A percentile compares a stretch with the other conserved stretches of the same genome.
Conservation (phyloP, 1,284 basidiomycete genomes). For the Pseudozyma hubeiensis region DNA sequence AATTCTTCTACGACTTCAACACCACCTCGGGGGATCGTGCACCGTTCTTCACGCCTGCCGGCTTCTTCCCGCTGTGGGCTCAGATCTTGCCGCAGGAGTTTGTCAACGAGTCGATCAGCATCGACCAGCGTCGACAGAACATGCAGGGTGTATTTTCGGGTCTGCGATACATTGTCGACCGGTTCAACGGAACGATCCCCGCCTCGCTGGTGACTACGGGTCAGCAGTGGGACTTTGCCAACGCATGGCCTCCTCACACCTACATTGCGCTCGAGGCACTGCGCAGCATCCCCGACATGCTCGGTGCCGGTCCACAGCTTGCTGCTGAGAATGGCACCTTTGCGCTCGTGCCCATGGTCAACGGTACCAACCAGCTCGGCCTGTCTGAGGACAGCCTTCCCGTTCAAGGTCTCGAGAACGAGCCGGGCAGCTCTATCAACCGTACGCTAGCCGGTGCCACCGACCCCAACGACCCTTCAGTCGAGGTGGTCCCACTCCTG, state of each 20-base stretch:
- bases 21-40: slow-evolving; percentile 36
- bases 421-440: slow-evolving; percentile 55
- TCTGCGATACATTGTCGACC: slow-evolving; percentile 81
- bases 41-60: slow-evolving; percentile 77
- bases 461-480: slow-evolving; percentile 66
- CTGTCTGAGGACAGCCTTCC: slow-evolving; percentile 77
- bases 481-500: slow-evolving; percentile 72
- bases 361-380: slow-evolving; percentile 75
- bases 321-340: slow-evolving; percentile 74
- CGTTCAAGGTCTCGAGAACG: slow-evolving; percentile 73
- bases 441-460: slow-evolving; percentile 74
- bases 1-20: slow-evolving; percentile 86
- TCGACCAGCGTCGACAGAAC: slow-evolving; percentile 48
- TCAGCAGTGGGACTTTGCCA: slow-evolving; percentile 78
- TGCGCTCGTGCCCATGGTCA: slow-evolving; percentile 74
- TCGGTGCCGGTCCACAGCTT: slow-evolving; percentile 74
- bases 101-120: slow-evolving; percentile 71
- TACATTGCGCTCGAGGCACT: slow-evolving; percentile 83
- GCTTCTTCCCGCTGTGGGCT: slow-evolving; percentile 88
- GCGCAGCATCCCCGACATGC: slow-evolving; percentile 77
- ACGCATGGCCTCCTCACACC: slow-evolving; percentile 46
- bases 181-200: slow-evolving; percentile 84
- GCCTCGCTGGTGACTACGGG: slow-evolving; percentile 81
- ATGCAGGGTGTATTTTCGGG: slow-evolving; percentile 76
- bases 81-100: slow-evolving; percentile 83